Percentiles rank a stretch among this genome's conserved stretches.
Conservation (phyloP, 1,284 basidiomycete genomes). For the Microbotryomycetes sp. region DNA sequence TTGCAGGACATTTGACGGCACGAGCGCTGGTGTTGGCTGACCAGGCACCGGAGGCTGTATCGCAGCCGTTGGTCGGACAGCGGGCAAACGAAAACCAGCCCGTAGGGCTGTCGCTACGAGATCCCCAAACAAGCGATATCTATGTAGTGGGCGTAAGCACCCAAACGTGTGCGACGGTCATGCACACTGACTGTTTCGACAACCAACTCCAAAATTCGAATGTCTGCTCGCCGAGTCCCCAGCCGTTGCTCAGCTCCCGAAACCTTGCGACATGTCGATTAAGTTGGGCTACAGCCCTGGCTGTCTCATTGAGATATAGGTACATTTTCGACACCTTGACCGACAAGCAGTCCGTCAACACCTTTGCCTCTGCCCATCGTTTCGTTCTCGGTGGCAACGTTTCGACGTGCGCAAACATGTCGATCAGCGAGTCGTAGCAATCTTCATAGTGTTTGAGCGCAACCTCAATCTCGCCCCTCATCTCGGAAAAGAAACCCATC, state of each 20-base stretch:
- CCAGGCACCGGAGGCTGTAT: conserved; percentile 37
- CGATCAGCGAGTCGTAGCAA: conserved; percentile 67
- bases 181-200: conserved; percentile 69
- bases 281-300: conserved; percentile 69
- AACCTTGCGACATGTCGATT: conserved; percentile 76
- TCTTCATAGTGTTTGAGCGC: conserved; percentile 88
- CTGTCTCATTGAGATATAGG: conserved; percentile 76
- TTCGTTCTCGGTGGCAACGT: conserved; percentile 87
- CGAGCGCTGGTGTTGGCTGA: conserved; percentile 37
- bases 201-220: conserved; percentile 98
- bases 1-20: conserved; percentile 55
- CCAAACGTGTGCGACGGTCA: not conserved
- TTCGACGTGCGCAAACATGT: conserved; percentile 61
- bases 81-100: conserved; percentile 51
- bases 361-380: conserved; percentile 96
- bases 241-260: conserved; percentile 76
- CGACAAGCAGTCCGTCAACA: conserved; percentile 83
- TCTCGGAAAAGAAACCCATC: conserved; percentile 90
- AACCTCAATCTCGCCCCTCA: conserved; percentile 79
- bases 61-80: conserved; percentile 44
- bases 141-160: conserved; percentile 35
- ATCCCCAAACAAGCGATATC: conserved; percentile 79
- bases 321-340: conserved; percentile 78
- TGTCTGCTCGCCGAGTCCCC: conserved; percentile 95
- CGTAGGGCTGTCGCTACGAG: conserved; percentile 71